Conservation (phyloP, 2,329 filamentous ascomycete species). For the Colletotrichum tabaci region DNA sequence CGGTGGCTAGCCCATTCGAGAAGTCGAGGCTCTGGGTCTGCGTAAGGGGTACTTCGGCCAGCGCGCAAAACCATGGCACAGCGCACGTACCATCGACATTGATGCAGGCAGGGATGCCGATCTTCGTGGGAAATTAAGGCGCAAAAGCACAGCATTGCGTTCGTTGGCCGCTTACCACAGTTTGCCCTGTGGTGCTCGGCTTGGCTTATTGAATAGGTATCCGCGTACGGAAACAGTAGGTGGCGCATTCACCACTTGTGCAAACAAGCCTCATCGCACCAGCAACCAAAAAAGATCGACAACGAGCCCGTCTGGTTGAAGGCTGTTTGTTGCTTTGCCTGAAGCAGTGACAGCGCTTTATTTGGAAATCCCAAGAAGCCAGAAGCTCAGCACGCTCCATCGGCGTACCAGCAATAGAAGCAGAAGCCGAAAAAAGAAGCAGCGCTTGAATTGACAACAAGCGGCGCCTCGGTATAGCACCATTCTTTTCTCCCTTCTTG, state of each 20-base stretch:
- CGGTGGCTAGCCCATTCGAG: constrained; percentile 9
- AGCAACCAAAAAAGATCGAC: constrained; percentile 36
- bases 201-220: constrained; percentile 15
- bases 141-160: constrained; percentile 41
- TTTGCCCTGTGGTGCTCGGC: constrained; percentile 10
- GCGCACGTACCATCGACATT: background rate
- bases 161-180: constrained; percentile 22
- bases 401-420: constrained; percentile 21
- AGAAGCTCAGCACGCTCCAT: constrained; percentile 5
- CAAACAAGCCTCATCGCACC: constrained; percentile 33
- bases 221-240: too few relatives aligned
- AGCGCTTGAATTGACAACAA: background rate
- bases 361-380: constrained; percentile 17
- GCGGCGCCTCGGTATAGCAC: background rate
- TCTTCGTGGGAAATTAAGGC: constrained; percentile 42
- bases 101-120: constrained; percentile 19
- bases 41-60: background rate
- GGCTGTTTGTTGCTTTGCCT: constrained; percentile 20
- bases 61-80: fast-evolving
- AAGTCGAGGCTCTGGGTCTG: background rate
- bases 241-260: constrained; percentile 21
- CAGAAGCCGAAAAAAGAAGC: background rate
- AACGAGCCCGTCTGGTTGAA: constrained; percentile 13
- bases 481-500: constrained; percentile 1
- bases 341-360: constrained; percentile 39